Evolutionary conservation across 1,284 basidiomycete species (phyloP).

Genomic region (Schizophyllum commune): DNA sequence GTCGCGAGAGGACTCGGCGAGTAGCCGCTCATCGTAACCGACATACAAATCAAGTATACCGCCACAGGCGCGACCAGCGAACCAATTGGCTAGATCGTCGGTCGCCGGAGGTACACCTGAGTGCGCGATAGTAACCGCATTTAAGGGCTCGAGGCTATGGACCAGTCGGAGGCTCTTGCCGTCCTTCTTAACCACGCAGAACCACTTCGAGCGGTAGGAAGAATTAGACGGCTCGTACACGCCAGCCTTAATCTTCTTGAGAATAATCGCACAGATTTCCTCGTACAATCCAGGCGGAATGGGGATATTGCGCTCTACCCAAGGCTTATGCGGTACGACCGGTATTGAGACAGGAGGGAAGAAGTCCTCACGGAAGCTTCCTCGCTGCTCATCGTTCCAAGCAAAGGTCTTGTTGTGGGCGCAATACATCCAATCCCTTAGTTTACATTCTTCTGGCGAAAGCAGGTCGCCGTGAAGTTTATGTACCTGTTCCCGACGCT

Average conservation of each 20-base stretch:
- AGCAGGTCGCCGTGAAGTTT: too few relatives aligned
- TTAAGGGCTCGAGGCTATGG: conserved; percentile 23
- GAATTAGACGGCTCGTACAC: conserved; percentile 30
- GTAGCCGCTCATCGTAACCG: conserved; percentile 17
- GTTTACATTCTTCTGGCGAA: too few relatives aligned
- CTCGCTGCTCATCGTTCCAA: conserved; percentile 25
- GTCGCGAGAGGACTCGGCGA: conserved; percentile 15
- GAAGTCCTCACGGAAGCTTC: conserved; percentile 25
- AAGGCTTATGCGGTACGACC: conserved; percentile 25
- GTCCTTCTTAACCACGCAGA: conserved; percentile 30
- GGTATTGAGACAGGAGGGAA: conserved; percentile 27
- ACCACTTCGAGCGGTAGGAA: conserved; percentile 30
- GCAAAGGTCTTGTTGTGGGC: conserved; percentile 19
- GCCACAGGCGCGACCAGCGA: conserved; percentile 16
- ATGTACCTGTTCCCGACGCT: too few relatives aligned
- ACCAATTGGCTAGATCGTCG: conserved; percentile 17
- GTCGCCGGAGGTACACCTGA: conserved; percentile 18
- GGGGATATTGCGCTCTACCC: conserved; percentile 28
- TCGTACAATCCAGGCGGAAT: conserved; percentile 29
- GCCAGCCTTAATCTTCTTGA: conserved; percentile 23
- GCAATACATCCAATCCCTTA: too few relatives aligned
- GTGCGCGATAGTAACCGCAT: conserved; percentile 25
- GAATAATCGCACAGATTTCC: conserved; percentile 23
- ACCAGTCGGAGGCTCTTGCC: conserved; percentile 24
- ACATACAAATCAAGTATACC: conserved; percentile 18